These are phyloP conservation scores for Onygenales sp. DNA, from an alignment of 2,329 filamentous ascomycete genomes.

Conservation along the genomic window DNA sequence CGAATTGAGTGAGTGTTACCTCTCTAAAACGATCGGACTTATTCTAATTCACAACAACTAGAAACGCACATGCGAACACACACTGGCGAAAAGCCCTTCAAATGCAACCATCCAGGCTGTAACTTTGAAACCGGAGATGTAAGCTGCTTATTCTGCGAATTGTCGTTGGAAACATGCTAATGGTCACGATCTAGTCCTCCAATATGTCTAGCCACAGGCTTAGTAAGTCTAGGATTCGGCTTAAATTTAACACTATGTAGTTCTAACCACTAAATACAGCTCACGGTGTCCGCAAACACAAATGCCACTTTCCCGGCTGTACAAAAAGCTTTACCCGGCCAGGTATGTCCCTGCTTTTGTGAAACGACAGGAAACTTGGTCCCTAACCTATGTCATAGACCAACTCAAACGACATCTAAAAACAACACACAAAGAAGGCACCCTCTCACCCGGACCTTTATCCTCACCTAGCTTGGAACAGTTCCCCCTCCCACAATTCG, in stretches of 20 bases:
- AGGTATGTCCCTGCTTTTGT: constrained; percentile 19
- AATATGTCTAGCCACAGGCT: constrained; percentile 38
- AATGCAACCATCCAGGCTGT: constrained; percentile 33
- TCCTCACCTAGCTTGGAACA: constrained; percentile 15
- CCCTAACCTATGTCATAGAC: constrained; percentile 17
- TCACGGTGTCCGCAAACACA: constrained; percentile 34
- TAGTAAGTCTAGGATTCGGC: constrained; percentile 19
- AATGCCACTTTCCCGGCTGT: constrained; percentile 30
- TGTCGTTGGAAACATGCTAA: neutral
- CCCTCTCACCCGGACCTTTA: constrained; percentile 15
- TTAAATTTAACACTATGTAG: neutral
- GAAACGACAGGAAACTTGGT: neutral
- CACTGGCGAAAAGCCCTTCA: constrained; percentile 35
- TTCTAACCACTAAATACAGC: constrained; percentile 14
- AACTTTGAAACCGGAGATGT: constrained; percentile 36
- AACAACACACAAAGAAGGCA: constrained; percentile 26
- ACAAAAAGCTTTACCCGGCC: constrained; percentile 36
- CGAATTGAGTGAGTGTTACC: constrained; percentile 28
- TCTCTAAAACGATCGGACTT: neutral
- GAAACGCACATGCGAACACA: constrained; percentile 36
- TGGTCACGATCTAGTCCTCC: constrained; percentile 23
- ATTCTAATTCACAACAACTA: constrained; percentile 16
- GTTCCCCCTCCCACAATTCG: constrained; percentile 2
- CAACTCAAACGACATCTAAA: constrained; percentile 32
- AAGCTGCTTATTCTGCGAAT: constrained; percentile 11